phyloP scores from a whole-genome alignment of 495 filamentous ascomycete species.

The Cenococcum geophilum region DNA sequence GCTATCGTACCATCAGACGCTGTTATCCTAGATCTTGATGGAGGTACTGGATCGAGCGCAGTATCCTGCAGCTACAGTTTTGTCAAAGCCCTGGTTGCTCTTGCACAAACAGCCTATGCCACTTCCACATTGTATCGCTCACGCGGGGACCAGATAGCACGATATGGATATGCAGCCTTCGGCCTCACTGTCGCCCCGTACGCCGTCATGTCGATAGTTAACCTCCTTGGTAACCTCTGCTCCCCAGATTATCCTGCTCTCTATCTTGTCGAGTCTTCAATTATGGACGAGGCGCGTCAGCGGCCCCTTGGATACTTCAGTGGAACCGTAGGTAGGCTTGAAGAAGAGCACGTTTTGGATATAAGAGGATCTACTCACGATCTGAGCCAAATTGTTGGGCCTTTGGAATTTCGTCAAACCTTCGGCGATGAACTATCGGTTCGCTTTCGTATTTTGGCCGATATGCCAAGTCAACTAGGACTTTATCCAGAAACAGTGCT shows the following conservation, averaged over 20 bases:
- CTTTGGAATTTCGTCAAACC: neutral
- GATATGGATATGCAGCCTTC: slow-evolving; percentile 24
- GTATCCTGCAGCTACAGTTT: slow-evolving; percentile 15
- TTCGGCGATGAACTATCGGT: neutral
- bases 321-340: slow-evolving; percentile 13
- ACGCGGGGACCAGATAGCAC: slow-evolving; percentile 17
- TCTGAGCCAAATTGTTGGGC: neutral
- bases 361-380: slow-evolving; percentile 2
- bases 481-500: neutral
- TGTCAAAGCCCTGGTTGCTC: slow-evolving; percentile 12
- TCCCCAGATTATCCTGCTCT: slow-evolving; percentile 17
- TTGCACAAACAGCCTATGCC: slow-evolving; percentile 17
- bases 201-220: slow-evolving; percentile 23
- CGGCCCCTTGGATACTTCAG: slow-evolving; percentile 10
- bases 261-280: slow-evolving; percentile 20
- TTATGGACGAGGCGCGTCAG: slow-evolving; percentile 21
- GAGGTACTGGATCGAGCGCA: neutral
- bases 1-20: slow-evolving; percentile 8
- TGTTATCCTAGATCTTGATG: neutral
- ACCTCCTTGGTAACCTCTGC: slow-evolving; percentile 22
- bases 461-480: neutral
- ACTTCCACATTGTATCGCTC: slow-evolving; percentile 22
- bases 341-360: slow-evolving; percentile 2
- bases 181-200: slow-evolving; percentile 26
- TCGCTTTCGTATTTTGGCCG: neutral